Evolutionary conservation across 805 yeast genomes (phyloP).

Genomic region (Kodamaea restingae): DNA sequence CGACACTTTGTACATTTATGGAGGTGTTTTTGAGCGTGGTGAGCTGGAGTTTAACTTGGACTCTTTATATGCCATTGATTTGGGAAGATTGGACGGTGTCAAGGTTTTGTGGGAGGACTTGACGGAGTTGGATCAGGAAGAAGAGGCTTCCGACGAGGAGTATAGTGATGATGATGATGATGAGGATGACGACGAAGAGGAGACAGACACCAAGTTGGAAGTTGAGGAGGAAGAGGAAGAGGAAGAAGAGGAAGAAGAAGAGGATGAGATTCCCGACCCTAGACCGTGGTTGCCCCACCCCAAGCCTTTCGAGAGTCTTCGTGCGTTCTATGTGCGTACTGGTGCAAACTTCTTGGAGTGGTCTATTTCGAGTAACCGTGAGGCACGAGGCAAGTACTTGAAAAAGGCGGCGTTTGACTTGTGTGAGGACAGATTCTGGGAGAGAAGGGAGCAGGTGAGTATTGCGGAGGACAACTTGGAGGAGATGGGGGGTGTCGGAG

Average conservation of each 20-base stretch:
- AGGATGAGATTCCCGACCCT: constrained; percentile 77
- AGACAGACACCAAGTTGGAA: constrained; percentile 55
- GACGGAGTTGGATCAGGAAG: constrained; percentile 49
- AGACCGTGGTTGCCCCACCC: constrained; percentile 98
- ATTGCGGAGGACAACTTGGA: constrained; percentile 85
- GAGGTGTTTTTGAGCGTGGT: constrained; percentile 87
- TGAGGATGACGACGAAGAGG: constrained; percentile 58
- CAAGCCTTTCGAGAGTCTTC: constrained; percentile 80
- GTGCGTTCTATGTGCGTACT: constrained; percentile 81
- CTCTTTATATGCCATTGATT: constrained; percentile 79
- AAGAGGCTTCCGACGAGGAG: constrained; percentile 61
- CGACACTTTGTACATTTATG: constrained; percentile 77
- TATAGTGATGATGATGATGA: constrained; percentile 44
- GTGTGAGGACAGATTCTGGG: constrained; percentile 98
- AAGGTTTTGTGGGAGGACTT: constrained; percentile 88
- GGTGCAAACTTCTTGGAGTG: constrained; percentile 87
- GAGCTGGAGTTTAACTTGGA: constrained; percentile 84
- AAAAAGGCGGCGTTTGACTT: constrained; percentile 86
- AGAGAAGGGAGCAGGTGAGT: constrained; percentile 89
- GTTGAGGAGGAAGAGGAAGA: constrained; percentile 69
- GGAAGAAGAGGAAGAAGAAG: constrained; percentile 55
- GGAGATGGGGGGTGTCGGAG: constrained; percentile 88
- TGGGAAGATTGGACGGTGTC: constrained; percentile 83
- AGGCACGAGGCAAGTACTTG: constrained; percentile 83
- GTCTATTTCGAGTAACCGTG: constrained; percentile 84